Evolutionary conservation across 345 rosid genomes (phyloP).

Genomic region (Odontarrhena argentea): DNA sequence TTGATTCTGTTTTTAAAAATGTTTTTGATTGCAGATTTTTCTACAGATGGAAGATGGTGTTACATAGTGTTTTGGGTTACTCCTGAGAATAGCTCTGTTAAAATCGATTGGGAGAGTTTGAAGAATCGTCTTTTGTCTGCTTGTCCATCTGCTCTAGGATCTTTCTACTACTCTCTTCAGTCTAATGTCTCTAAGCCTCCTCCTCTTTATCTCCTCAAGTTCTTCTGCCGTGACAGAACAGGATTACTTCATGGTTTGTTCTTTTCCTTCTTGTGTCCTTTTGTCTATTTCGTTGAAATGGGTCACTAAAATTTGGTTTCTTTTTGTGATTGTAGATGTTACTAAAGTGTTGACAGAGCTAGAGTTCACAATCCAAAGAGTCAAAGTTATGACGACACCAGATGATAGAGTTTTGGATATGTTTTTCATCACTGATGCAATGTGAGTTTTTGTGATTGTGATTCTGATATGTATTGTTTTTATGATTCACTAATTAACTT

Average conservation of each 20-base stretch:
- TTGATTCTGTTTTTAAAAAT: not conserved
- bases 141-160: conserved; percentile 58
- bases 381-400: conserved; percentile 76
- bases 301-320: not conserved
- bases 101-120: conserved; percentile 63
- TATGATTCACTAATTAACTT: not conserved
- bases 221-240: conserved; percentile 58
- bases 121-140: conserved; percentile 56
- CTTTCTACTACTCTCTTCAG: conserved; percentile 46
- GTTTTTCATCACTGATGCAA: conserved; percentile 66
- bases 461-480: not conserved
- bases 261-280: not conserved
- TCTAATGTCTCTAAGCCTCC: conserved; percentile 44
- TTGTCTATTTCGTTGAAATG: not conserved
- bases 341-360: conserved; percentile 61
- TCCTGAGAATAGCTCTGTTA: conserved; percentile 41
- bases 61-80: conserved; percentile 71
- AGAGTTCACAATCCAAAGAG: conserved; percentile 68
- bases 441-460: conserved; percentile 42
- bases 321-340: conserved; percentile 50
- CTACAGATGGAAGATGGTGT: conserved; percentile 87
- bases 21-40: conserved; percentile 52
- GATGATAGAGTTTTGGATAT: conserved; percentile 72
- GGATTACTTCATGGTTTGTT: conserved; percentile 66
- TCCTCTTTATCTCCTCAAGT: conserved; percentile 61